Evolutionary conservation across 1,284 basidiomycete genomes (phyloP).

Genomic region (Boletus putidus): DNA sequence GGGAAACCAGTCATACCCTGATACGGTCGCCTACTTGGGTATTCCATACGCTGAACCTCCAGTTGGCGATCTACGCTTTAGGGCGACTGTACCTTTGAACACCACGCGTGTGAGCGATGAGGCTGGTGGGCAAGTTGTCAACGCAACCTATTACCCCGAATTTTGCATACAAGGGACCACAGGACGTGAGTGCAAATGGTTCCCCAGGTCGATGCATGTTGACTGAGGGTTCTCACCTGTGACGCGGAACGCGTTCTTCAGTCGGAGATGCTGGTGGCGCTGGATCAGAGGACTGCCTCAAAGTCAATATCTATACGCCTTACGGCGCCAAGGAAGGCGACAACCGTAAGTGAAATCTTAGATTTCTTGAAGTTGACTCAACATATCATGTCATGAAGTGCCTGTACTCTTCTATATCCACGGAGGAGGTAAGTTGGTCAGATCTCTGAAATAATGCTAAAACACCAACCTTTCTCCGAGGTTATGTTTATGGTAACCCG

Average conservation of each 20-base stretch:
- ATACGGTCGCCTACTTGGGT: conserved; percentile 57
- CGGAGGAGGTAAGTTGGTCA: conserved; percentile 50
- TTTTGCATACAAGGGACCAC: conserved; percentile 60
- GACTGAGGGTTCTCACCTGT: background rate
- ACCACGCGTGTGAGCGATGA: conserved; percentile 41
- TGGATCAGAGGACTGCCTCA: conserved; percentile 52
- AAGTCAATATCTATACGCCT: conserved; percentile 56
- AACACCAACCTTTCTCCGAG: conserved; percentile 29
- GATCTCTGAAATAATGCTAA: conserved; percentile 9
- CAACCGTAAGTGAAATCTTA: conserved; percentile 39
- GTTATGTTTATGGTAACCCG: conserved; percentile 58
- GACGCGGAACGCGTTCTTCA: background rate
- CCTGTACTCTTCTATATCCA: conserved; percentile 70
- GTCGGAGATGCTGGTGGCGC: conserved; percentile 56
- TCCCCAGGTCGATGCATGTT: background rate
- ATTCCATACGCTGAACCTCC: conserved; percentile 59
- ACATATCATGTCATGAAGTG: conserved; percentile 36
- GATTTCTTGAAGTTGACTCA: background rate
- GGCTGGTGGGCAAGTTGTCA: conserved; percentile 43
- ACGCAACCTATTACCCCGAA: conserved; percentile 52
- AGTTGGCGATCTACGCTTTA: conserved; percentile 51
- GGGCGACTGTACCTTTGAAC: conserved; percentile 49
- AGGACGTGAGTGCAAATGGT: background rate
- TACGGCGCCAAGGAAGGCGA: conserved; percentile 43
- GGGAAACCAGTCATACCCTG: conserved; percentile 52